A percentile compares a stretch with the other conserved stretches of the same genome.
Conservation (phyloP, 192 early-diverging fungal genomes). For the Backusella luteola region DNA sequence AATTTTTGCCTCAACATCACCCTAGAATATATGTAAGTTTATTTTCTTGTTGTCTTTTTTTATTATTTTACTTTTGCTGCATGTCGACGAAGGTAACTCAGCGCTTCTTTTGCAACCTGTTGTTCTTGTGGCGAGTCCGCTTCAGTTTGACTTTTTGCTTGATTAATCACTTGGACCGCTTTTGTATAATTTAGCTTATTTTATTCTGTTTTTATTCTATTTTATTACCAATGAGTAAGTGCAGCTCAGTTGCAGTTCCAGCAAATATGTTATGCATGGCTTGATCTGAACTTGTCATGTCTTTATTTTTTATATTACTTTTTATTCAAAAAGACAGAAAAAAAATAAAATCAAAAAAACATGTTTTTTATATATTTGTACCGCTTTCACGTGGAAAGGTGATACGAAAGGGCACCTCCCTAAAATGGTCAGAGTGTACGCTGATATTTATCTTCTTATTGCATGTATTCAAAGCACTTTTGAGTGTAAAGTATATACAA, state of each 20-base stretch:
- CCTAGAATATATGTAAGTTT: constrained; percentile 11
- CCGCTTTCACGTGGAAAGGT: not conserved
- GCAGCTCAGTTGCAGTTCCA: constrained; percentile 14
- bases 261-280: constrained; percentile 1
- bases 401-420: not conserved
- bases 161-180: constrained; percentile 7
- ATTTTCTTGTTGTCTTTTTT: not conserved
- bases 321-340: not conserved
- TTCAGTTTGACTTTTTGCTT: not conserved
- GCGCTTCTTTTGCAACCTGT: constrained; percentile 11
- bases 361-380: not conserved
- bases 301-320: no score
- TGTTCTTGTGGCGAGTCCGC: not conserved
- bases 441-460: not conserved
- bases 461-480: no score
- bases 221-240: constrained; percentile 5
- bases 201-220: no score
- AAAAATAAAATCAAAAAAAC: not conserved
- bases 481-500: no score
- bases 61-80: constrained; percentile 24
- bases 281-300: constrained; percentile 7
- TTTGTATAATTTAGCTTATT: not conserved
- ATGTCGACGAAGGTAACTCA: constrained; percentile 19
- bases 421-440: not conserved
- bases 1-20: constrained; percentile 33